Evolutionary conservation across 2,329 filamentous ascomycete genomes (phyloP), one percentile per base, ranked within the genome.

Genomic region (Knufia petricola): DNA sequence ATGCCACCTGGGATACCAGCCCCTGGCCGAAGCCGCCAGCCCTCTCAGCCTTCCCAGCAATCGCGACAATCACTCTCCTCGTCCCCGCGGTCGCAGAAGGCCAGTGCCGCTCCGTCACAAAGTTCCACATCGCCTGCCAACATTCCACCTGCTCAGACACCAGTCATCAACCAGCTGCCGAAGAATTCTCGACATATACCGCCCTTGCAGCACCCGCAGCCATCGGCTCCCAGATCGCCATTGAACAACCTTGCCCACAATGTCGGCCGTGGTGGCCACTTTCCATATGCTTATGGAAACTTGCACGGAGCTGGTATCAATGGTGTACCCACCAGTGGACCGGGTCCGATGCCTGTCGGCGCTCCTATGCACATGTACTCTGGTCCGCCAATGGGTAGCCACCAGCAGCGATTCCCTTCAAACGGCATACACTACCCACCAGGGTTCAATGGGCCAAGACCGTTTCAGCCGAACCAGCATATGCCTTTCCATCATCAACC

Each of bases 1-100:
- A 69, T 94, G 40, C 83, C 88, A n/a, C 82, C 88, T 10, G 95
- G 95, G 64, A 82, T 82, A 17, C 81, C 87, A 3, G 89, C 86
- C 10, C 86, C 88, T 7, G 34, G 32, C 23, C 84, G 85, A 53
- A 77, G 81, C 31, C 81, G 87, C 48, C 85, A 89, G 52, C 69
- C 79, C 40, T 92, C 87, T 7, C 87, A 94, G 55, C 70, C 79
- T 36, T 90, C 87, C 7, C 86, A 92, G 54, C 87, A 92, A 36
- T 90, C 87, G 8, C 86, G 92, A 54, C 87, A 92, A 63, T 80
- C 80, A 8, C 79, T 82, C 61, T 73, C 78, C 6, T 77, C 79
- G 4, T 83, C 81, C 44, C 85, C 87, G 2, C 81, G 66, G 39
- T 71, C 69, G 10, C 69, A 72, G 50, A 59, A 66, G 24, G 63